Base-by-base conservation (phyloP, 108 stramenopile species). In the Nitzschia inconspicua region DNA sequence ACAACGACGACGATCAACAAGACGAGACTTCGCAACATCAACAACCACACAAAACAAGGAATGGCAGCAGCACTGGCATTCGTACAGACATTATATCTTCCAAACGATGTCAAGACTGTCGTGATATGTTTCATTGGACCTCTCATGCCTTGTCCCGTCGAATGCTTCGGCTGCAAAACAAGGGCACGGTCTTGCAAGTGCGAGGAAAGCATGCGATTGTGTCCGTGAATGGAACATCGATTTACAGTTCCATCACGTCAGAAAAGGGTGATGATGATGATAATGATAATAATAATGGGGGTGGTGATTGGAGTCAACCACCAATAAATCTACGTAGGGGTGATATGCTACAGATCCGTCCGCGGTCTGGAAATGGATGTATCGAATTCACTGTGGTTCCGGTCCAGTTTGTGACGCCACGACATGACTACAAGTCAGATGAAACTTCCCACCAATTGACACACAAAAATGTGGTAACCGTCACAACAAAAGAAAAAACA, bases 11-110 rank as follows among this genome's bases (percentile, higher is more conserved):
- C 27, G 39, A 27, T 46, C n/a, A n/a, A n/a, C n/a, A n/a, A n/a
- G n/a, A n/a, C 44, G 44, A 19, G 44, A 46, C 18, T 16, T n/a
- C 44, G 44, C 44, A 46, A 16, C n/a, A 46, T n/a, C 44, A 46
- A 46, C 7, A 19, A 19, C 16, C 44, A 13, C 16, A 19, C n/a
- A 16, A 19, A 19, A 7, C 44, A 16, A 16, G 16, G n/a, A n/a
- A 46, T 46, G 7, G 20, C 44, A 7, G 6, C n/a, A 46, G 44
- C 8, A 13, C 20, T 46, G 44, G 16, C 7, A n/a, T n/a, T n/a
- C n/a, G n/a, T n/a, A n/a, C n/a, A n/a, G n/a, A n/a, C n/a, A n/a
- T n/a, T n/a, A n/a, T n/a, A n/a, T n/a, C n/a, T n/a, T n/a, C n/a
- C n/a, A n/a, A n/a, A n/a, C n/a, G n/a, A n/a, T n/a, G n/a, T n/a